These are phyloP conservation scores for Boletus rubropictus DNA, from an alignment of 768 basidiomycete species.

Conservation along the genomic window DNA sequence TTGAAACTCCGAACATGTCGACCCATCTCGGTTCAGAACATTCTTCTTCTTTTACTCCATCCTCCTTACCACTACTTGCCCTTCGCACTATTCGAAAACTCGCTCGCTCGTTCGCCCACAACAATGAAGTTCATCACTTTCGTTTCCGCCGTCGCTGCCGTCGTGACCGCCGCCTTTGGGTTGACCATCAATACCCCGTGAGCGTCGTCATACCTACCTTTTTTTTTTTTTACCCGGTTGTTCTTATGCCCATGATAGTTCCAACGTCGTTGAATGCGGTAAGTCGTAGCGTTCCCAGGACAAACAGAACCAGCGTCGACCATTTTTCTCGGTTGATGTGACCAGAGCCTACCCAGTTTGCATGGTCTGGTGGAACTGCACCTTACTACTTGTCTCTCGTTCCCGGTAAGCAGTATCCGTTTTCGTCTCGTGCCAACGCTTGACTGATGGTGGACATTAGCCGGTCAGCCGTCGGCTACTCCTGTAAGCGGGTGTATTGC, in stretches of 20 bases:
- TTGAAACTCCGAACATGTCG: conserved; percentile 28
- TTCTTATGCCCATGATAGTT: conserved; percentile 23
- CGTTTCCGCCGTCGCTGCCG: conserved; percentile 26
- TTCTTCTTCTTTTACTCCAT: background rate
- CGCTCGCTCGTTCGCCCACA: conserved; percentile 16
- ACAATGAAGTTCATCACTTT: conserved; percentile 36
- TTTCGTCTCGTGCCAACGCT: background rate
- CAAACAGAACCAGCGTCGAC: background rate
- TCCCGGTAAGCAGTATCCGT: conserved; percentile 42
- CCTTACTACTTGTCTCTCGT: conserved; percentile 60
- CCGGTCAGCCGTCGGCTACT: conserved; percentile 44
- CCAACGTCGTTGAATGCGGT: conserved; percentile 47
- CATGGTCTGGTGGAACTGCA: conserved; percentile 44
- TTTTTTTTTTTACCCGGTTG: background rate
- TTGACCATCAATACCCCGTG: conserved; percentile 69
- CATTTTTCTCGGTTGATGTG: conserved; percentile 1
- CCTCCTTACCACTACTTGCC: conserved; percentile 1
- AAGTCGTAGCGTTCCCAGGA: conserved; percentile 14
- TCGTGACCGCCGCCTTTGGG: conserved; percentile 34
- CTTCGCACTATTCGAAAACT: conserved; percentile 1
- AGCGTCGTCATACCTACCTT: conserved; percentile 26
- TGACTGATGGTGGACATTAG: conserved; percentile 29
- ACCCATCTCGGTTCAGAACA: background rate
- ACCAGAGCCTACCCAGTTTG: conserved; percentile 54
- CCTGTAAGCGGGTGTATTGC: conserved; percentile 37